phyloP scores from a whole-genome alignment of 2,329 filamentous ascomycete species.

The Aspergillaceae sp. region DNA sequence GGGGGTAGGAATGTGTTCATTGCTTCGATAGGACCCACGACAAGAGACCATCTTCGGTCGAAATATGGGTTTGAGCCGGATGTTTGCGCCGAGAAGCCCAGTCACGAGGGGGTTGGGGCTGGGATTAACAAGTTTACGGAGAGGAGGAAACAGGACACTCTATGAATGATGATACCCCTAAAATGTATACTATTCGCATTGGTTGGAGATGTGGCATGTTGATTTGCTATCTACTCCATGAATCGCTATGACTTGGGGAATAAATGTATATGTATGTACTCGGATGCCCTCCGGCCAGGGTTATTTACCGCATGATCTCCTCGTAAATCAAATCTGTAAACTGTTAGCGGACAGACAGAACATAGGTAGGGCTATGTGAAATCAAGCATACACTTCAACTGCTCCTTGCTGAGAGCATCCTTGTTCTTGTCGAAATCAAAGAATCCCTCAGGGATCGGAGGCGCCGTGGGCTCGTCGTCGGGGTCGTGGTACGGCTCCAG shows the following conservation, averaged over 20 bases:
- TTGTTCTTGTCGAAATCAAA: slow-evolving; percentile 99
- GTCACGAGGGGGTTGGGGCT: slow-evolving; percentile 65
- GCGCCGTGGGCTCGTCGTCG: slow-evolving; percentile 93
- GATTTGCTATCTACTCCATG: slow-evolving; percentile 3
- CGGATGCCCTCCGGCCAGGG: neutral
- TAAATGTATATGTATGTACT: neutral
- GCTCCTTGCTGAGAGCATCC: slow-evolving; percentile 95
- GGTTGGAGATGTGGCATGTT: too few species aligned
- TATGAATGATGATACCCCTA: neutral
- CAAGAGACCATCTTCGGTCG: slow-evolving; percentile 58
- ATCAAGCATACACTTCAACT: slow-evolving; percentile 66
- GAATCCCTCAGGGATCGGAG: slow-evolving; percentile 96
- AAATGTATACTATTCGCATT: too few species aligned
- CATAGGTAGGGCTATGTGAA: slow-evolving; percentile 11
- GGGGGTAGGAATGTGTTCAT: slow-evolving; percentile 43
- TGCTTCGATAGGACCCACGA: slow-evolving; percentile 90
- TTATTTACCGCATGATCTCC: slow-evolving; percentile 70
- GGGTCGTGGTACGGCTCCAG: slow-evolving; percentile 98
- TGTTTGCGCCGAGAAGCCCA: slow-evolving; percentile 70
- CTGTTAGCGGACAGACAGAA: neutral
- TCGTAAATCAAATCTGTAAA: slow-evolving; percentile 74
- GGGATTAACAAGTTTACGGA: slow-evolving; percentile 52
- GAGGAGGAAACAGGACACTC: neutral
- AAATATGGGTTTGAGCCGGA: slow-evolving; percentile 39
- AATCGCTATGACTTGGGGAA: neutral